A percentile compares a stretch with the other conserved stretches of the same genome.
Conservation (phyloP, 1,139 yeast species). For the Magnusiomyces paraingens region DNA sequence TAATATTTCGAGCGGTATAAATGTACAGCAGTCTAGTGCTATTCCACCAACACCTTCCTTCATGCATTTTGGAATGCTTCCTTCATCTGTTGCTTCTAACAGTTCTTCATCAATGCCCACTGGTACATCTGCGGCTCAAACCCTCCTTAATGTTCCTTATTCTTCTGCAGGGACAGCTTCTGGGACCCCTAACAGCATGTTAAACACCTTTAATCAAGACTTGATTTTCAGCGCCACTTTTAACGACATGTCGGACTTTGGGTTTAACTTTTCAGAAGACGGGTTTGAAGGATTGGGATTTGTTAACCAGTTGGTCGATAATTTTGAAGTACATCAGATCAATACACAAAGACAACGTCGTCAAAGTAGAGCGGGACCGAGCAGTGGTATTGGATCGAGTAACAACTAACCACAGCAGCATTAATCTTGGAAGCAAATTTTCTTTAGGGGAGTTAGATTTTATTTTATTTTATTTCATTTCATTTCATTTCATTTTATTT, state of each 20-base stretch:
- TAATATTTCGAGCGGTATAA: neutral
- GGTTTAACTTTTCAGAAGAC: constrained; percentile 49
- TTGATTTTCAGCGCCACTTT: neutral
- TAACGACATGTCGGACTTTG: constrained; percentile 26
- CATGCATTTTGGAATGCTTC: no score
- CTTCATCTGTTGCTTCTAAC: no score
- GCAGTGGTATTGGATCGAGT: constrained; percentile 37
- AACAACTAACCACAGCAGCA: constrained; percentile 37
- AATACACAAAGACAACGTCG: constrained; percentile 19
- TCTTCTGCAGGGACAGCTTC: neutral
- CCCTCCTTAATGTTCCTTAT: neutral
- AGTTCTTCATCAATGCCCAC: no score
- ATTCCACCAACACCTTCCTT: no score
- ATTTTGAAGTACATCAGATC: constrained; percentile 53
- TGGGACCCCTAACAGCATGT: no score
- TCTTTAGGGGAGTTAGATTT: no score
- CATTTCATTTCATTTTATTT: no score
- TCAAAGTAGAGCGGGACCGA: constrained; percentile 17
- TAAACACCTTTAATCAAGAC: neutral
- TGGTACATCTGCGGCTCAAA: neutral
- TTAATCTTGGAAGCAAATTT: constrained; percentile 15
- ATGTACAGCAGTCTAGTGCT: no score
- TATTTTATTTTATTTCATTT: no score
- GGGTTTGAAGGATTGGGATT: constrained; percentile 70
- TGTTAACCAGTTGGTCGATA: constrained; percentile 85